Base-by-base conservation (phyloP, 2,329 filamentous ascomycete species). In the Aspergillus pseudoterreus region DNA sequence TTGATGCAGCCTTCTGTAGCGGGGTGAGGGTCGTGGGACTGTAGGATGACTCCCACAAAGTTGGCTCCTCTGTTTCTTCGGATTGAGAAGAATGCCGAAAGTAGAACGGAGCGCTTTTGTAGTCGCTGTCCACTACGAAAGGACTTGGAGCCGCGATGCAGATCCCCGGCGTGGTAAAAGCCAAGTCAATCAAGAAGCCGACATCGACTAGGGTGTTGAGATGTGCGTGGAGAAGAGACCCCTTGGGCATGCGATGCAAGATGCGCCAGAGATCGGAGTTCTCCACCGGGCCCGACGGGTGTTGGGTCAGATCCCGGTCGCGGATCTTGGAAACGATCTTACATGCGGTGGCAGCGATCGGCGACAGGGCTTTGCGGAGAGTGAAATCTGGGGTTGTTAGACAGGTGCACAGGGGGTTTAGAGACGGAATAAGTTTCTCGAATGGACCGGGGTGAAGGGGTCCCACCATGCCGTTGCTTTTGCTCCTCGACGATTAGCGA, bases 171-270 rank as follows among this genome's bases (percentile, higher is more conserved):
- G 84, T 86, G 6, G 63, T 75, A 56, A 97, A 78, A 2, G 89
- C 82, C 61, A 87, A 79, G 5, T 85, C 81, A 36, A 95, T 79
- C 6, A 96, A 74, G 75, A 84, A 95, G 65, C 90, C 87, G 57
- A 91, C 84, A 68, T 96, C 88, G 45, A 95, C 87, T 85, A 95
- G 95, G 61, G 92, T 90, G 69, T 95, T 89, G 66, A 95, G 76
- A 70, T 97, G 92, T 41, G 90, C 90, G 74, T 97, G 92, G 54
- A 68, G 52, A 1, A 69, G 61, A 6, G 70, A 67, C 11, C 92
- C 94, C 70, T 97, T 97, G 24, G 92, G 92, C 88, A 97, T 90
- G 57, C 77, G 81, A 53, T 85, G 82, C 14, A 96, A 81, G 61
- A 96, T 94, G 57, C 84, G 80, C 90, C 90, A 97, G 21, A 96